Conservation (phyloP, 805 yeast species). For the Candida nemodendra region DNA sequence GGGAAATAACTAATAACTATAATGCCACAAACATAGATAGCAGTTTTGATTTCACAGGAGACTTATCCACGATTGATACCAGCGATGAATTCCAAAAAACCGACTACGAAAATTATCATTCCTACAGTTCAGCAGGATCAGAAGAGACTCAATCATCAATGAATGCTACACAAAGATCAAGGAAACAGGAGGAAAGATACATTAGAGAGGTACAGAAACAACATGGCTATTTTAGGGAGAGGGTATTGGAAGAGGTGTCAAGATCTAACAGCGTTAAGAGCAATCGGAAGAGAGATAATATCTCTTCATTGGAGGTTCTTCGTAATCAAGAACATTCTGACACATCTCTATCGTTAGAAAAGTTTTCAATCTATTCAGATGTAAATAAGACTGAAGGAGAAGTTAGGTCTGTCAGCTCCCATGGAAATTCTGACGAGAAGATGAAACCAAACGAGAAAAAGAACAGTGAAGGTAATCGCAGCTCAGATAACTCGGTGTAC, state of each 20-base stretch:
- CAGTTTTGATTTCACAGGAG: conserved; percentile 12
- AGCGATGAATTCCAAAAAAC: conserved; percentile 9
- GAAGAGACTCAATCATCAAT: neutral
- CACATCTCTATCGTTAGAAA: conserved; percentile 1
- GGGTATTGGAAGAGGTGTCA: conserved; percentile 11
- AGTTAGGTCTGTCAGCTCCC: conserved; percentile 2
- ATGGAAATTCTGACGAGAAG: neutral
- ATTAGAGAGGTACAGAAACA: conserved; percentile 18
- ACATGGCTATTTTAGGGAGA: conserved; percentile 21
- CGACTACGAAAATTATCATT: neutral
- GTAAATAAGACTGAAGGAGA: neutral
- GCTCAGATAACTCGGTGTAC: neutral
- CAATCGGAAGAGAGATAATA: conserved; percentile 6
- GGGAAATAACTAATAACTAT: neutral
- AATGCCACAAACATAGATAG: neutral
- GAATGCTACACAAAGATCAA: neutral
- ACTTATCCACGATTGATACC: conserved; percentile 10
- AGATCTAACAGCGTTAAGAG: conserved; percentile 17
- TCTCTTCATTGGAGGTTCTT: conserved; percentile 2
- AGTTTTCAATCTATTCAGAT: conserved; percentile 17
- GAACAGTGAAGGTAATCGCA: neutral
- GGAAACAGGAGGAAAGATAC: conserved; percentile 10
- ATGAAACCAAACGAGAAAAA: no score
- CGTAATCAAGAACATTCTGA: conserved; percentile 3
- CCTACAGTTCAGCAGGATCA: neutral